These are phyloP conservation scores for Carex kokanica DNA, from an alignment of 176 grass and related monocot species.

Conservation along the genomic window DNA sequence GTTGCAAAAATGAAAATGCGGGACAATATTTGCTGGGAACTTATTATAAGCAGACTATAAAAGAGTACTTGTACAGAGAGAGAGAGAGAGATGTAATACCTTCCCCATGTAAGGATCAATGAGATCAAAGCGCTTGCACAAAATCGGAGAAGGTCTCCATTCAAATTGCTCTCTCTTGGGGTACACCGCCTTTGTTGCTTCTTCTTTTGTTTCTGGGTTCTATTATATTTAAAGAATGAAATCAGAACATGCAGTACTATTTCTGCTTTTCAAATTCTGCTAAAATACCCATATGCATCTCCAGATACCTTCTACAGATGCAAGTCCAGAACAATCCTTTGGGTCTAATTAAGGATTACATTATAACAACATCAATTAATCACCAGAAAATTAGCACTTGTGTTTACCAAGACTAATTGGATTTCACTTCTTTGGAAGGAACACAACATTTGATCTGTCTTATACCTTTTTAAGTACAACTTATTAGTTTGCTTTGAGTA, in stretches of 20 bases:
- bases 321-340: not conserved
- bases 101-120: conserved; percentile 96
- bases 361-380: not conserved
- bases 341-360: not conserved
- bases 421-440: not conserved
- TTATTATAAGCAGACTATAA: not conserved
- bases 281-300: not conserved
- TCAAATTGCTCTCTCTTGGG: conserved; percentile 71
- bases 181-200: conserved; percentile 49
- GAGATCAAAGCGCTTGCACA: conserved; percentile 96
- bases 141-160: conserved; percentile 74
- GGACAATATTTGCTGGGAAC: conserved; percentile 2
- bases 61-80: not conserved
- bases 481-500: not conserved
- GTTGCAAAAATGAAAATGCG: not conserved
- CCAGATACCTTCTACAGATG: not conserved
- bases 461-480: not conserved
- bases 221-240: conserved; percentile 27
- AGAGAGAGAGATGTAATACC: conserved; percentile 27
- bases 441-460: not conserved
- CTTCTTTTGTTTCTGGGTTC: conserved; percentile 30
- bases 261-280: not conserved
- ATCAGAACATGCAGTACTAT: conserved; percentile 30
- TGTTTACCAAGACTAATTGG: not conserved
- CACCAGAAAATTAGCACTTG: not conserved